These are phyloP conservation scores for Taiwanofungus camphoratus DNA, from an alignment of 1,284 basidiomycete species.

Conservation along the genomic window DNA sequence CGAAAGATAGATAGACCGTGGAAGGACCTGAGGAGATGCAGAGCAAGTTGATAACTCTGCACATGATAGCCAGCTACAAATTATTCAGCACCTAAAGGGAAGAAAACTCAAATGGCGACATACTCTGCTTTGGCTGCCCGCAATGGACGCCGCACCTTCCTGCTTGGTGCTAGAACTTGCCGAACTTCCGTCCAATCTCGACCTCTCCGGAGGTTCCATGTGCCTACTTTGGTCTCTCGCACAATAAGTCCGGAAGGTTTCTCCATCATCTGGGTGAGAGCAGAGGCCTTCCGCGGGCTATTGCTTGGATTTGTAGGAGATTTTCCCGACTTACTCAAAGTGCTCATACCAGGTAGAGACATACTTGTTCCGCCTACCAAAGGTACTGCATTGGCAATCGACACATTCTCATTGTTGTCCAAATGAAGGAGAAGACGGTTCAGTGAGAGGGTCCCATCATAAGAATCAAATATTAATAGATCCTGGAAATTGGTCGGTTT, in stretches of 20 bases:
- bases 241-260: constrained; percentile 42
- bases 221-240: constrained; percentile 52
- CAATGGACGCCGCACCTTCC: constrained; percentile 3
- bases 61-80: constrained; percentile 57
- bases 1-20: constrained; percentile 71
- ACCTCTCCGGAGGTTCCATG: constrained; percentile 58
- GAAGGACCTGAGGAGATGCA: constrained; percentile 50
- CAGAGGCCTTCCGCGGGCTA: constrained; percentile 24
- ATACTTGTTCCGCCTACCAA: constrained; percentile 36
- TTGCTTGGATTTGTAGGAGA: constrained; percentile 15
- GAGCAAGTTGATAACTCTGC: constrained; percentile 77
- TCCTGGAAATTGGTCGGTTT: constrained; percentile 51
- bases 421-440: constrained; percentile 46
- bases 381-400: constrained; percentile 29
- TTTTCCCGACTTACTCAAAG: constrained; percentile 22
- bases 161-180: constrained; percentile 25
- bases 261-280: constrained; percentile 30
- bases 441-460: constrained; percentile 50
- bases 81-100: constrained; percentile 4
- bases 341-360: constrained; percentile 41
- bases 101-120: constrained; percentile 11
- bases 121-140: constrained; percentile 21
- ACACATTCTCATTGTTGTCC: constrained; percentile 26
- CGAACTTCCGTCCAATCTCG: constrained; percentile 52
- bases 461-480: constrained; percentile 59